Base-by-base conservation (phyloP, 306 rosid genomes). In the Psophocarpus tetragonolobus region DNA sequence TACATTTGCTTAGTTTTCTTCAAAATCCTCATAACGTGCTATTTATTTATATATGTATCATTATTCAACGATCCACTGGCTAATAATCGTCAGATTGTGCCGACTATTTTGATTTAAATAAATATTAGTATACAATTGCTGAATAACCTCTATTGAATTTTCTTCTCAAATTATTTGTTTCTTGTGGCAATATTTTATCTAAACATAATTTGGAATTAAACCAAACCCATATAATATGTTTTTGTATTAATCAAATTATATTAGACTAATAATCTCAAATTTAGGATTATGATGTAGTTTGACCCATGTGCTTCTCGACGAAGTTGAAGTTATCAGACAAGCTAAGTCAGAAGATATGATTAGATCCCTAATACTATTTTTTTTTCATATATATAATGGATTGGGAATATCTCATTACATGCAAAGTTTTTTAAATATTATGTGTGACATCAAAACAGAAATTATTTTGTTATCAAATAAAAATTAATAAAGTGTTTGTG, bases 1-100 rank as follows among this genome's bases (percentile, higher is more conserved):
- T 54, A 66, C 53, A 13, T 80, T 39, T 74, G 58, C 42, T 26
- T 35, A 7, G 29, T 67, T 80, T 75, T 62, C 32, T 42, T 44
- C 71, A 39, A 57, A 58, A 41, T 39, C 39, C 21, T 38, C 39
- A 8, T 57, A 18, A 58, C 0, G 29, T 17, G 23, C 1, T 63
- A 18, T 33, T 1, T 29, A 4, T 6, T 14, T 6, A 60, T 4
- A 14, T 63, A 63, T 32, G 8, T 24, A 51, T 20, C 12, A 60
- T 61, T 58, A 63, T 66, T 73, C 50, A 50, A 39, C 18, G 42
- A 9, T 23, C 32, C 1, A 53, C 35, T 36, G 56, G 76, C 64
- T 38, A 2, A 54, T 63, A 27, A 50, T 80, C n/a, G 29, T 39
- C 61, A 27, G 7, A 51, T 73, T 12, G 3, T 62, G 48, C 74